Evolutionary conservation across 345 rosid species (phyloP), one percentile per base, ranked within the genome.

Genomic region (Hibiscus syriacus): DNA sequence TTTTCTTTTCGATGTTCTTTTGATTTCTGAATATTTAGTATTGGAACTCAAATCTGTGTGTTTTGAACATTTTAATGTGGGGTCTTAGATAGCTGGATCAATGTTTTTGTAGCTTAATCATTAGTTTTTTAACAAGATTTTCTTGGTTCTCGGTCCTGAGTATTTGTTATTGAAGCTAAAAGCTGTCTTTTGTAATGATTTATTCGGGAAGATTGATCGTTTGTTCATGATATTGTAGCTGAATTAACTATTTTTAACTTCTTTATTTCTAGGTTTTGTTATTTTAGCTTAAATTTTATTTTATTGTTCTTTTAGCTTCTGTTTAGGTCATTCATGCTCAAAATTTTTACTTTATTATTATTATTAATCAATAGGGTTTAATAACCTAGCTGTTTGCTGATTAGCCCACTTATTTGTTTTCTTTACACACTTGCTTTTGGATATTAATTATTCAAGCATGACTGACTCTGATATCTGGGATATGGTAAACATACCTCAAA

Each of bases 11-110:
- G n/a, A n/a, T n/a, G n/a, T n/a, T 52, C 14, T 20, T 53, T 53
- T 32, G 46, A 11, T 13, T 71, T 46, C 48, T 61, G 46, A 43
- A 63, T 66, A 34, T n/a, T 60, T 72, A 17, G 6, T 50, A 4
- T 64, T 64, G 59, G 6, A 52, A 27, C 34, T 53, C 60, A 11
- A 53, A 32, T 20, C 5, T 59, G 2, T 59, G 14, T 9, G 26
- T 17, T 34, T 62, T 62, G 12, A 22, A 19, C 39, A 30, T 32
- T 56, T 16, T 29, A 56, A 2, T 34, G 34, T 58, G 39, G 16
- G 64, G 8, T 30, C 23, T 58, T 58, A 19, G 45, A 17, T 34
- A n/a, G 4, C 45, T 32, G 45, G 26, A 32, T 32, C 45, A 1
- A 3, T 58, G 26, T 17, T 58, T 17, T 58, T 32, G 7, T n/a